phyloP scores from a whole-genome alignment of 139 green algal species.

The Chlorella vulgaris region DNA sequence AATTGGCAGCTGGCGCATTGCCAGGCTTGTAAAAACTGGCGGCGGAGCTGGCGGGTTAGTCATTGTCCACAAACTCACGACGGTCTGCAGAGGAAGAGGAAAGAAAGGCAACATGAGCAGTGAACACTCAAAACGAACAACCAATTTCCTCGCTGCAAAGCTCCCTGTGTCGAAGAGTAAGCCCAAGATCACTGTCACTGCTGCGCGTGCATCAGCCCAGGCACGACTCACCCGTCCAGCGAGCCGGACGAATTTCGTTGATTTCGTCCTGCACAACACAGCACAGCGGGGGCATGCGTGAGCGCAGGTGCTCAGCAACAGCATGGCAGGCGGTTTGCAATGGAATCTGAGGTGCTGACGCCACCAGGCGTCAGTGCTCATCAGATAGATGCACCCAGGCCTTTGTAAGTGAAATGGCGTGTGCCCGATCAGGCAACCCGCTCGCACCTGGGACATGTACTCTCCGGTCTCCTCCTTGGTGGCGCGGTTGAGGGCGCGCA shows the following conservation, averaged over 20 bases:
- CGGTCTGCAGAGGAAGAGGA: conserved; percentile 50
- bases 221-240: conserved; percentile 62
- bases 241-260: conserved; percentile 70
- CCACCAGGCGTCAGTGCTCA: no score
- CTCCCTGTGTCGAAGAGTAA: no score
- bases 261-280: conserved; percentile 86
- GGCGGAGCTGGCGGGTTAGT: no score
- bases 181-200: no score
- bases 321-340: no score
- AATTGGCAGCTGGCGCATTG: no score
- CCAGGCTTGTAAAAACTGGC: no score
- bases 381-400: no score
- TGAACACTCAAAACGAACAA: neutral
- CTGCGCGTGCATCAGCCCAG: no score
- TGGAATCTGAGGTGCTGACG: no score
- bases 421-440: neutral
- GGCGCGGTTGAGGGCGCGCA: conserved; percentile 81
- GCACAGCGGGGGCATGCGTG: neutral
- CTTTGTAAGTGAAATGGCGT: no score
- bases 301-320: neutral
- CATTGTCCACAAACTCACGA: conserved; percentile 53
- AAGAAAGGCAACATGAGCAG: neutral
- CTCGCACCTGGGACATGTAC: conserved; percentile 63
- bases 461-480: conserved; percentile 81
- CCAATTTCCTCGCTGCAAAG: no score